Percentiles rank a stretch among this genome's conserved stretches.
Evolutionary conservation across 768 basidiomycete species (phyloP).

Genomic region (Kondoa subrosea): DNA sequence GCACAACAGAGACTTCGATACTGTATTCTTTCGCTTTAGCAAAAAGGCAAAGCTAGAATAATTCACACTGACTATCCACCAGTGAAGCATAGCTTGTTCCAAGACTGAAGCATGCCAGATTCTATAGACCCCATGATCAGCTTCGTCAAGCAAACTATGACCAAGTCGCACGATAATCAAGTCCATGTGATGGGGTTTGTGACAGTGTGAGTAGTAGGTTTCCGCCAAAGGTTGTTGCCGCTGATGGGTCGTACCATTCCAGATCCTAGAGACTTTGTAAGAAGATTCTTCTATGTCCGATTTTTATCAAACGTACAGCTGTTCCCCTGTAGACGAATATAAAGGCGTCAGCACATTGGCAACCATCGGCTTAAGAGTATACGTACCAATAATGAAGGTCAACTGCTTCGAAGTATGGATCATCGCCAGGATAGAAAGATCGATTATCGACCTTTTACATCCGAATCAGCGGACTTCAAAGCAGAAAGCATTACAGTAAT

Average conservation of each 20-base stretch:
- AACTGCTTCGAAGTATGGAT: slow-evolving; percentile 44
- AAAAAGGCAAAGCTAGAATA: slow-evolving; percentile 10
- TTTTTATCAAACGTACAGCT: neutral
- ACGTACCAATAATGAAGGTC: slow-evolving; percentile 57
- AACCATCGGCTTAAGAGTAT: neutral
- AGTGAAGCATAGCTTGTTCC: slow-evolving; percentile 98
- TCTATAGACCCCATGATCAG: neutral
- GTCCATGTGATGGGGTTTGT: neutral
- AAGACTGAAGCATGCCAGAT: slow-evolving; percentile 45
- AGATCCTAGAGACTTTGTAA: neutral
- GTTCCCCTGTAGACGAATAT: neutral
- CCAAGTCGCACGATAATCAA: neutral
- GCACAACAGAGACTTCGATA: neutral
- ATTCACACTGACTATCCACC: slow-evolving; percentile 47
- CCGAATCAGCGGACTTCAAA: too few species aligned
- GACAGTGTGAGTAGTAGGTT: slow-evolving; percentile 33
- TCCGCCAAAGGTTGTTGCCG: slow-evolving; percentile 56
- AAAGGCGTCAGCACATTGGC: neutral
- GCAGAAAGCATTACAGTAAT: too few species aligned
- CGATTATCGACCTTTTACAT: slow-evolving; percentile 48
- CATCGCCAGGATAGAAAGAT: slow-evolving; percentile 46
- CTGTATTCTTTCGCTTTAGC: too few species aligned
- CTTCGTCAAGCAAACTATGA: neutral
- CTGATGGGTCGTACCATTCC: slow-evolving; percentile 65
- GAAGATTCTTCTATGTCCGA: neutral